Conservation (phyloP, 116 monocot genomes). For the Cymodocea nodosa region DNA sequence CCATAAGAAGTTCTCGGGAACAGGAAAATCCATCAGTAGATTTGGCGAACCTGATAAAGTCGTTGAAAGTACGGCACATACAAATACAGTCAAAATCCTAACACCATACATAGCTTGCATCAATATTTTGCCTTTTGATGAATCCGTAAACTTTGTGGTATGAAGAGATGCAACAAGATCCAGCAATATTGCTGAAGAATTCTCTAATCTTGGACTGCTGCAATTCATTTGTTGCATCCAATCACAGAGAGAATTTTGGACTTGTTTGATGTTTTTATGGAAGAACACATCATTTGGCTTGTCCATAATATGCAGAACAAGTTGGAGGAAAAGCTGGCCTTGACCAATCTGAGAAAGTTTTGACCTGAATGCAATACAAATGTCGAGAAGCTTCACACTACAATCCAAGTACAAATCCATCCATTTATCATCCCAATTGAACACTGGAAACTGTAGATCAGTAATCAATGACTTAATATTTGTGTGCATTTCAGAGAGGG, state of each 20-base stretch:
- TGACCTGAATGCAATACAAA: slow-evolving; percentile 72
- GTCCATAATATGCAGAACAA: slow-evolving; percentile 35
- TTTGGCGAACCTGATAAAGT: slow-evolving; percentile 33
- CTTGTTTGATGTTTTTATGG: slow-evolving; percentile 27
- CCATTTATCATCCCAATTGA: slow-evolving; percentile 86
- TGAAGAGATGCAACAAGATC: slow-evolving; percentile 22
- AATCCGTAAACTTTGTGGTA: slow-evolving; percentile 33
- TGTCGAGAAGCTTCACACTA: slow-evolving; percentile 77
- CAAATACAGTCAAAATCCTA: slow-evolving; percentile 42
- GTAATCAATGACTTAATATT: slow-evolving; percentile 46
- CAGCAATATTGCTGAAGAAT: slow-evolving; percentile 24
- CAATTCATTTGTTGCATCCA: slow-evolving; percentile 31
- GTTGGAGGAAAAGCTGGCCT: slow-evolving; percentile 43
- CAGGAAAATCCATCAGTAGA: slow-evolving; percentile 29
- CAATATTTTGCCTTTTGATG: slow-evolving; percentile 58
- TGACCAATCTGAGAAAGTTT: slow-evolving; percentile 62
- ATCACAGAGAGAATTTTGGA: slow-evolving; percentile 31
- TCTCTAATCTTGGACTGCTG: slow-evolving; percentile 36
- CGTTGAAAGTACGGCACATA: slow-evolving; percentile 41
- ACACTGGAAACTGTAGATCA: slow-evolving; percentile 67
- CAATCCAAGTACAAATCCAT: slow-evolving; percentile 63
- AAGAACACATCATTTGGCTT: slow-evolving; percentile 7
- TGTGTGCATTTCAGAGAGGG: slow-evolving; percentile 37
- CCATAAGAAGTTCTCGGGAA: slow-evolving; percentile 57
- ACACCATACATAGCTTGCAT: slow-evolving; percentile 64